Evolutionary conservation across 345 rosid genomes (phyloP), one percentile per base, ranked within the genome.

Genomic region (Citrus mangshanensis): DNA sequence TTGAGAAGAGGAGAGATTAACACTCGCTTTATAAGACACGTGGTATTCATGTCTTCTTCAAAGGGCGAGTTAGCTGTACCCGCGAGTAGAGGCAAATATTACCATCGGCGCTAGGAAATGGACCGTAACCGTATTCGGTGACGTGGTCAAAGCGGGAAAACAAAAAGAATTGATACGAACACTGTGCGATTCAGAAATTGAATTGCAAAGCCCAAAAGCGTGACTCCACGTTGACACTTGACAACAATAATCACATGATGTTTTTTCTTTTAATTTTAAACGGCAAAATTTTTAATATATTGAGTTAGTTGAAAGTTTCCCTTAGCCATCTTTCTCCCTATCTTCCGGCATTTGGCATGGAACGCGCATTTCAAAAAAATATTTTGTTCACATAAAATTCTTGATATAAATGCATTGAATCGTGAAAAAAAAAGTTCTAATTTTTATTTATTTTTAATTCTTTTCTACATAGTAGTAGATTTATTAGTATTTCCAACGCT

Each of bases 181-280:
- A 32, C 51, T 14, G 21, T 3, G 49, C 9, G 14, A 30, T n/a
- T 21, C 30, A 19, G 32, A 65, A 64, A 32, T 46, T 34, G 60
- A 19, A 16, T 30, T 64, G 13, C 70, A 75, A 30, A 3, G 61
- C 60, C 61, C 61, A 75, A 66, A 46, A 1, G 46, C 19, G 19
- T 32, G 70, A 25, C 30, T 75, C 61, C 78, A 64, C 62, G 71
- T 64, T 34, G 51, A 46, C 51, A 46, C 51, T 54, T 54, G 51
- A 65, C 75, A 10, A 4, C 62, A 54, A 21, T 32, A 21, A 54
- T 13, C 51, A 24, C 34, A 27, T n/a, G 71, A 9, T 1, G 37
- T 12, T 65, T 66, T 66, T 66, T 65, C 18, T 30, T 30, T 32
- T 30, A 0, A 54, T 54, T 54, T 16, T 51, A 51, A 19, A 54